A percentile compares a stretch with the other conserved stretches of the same genome.
phyloP scores from a whole-genome alignment of 2,329 filamentous ascomycete species.

The Chaetomiaceae sp. region DNA sequence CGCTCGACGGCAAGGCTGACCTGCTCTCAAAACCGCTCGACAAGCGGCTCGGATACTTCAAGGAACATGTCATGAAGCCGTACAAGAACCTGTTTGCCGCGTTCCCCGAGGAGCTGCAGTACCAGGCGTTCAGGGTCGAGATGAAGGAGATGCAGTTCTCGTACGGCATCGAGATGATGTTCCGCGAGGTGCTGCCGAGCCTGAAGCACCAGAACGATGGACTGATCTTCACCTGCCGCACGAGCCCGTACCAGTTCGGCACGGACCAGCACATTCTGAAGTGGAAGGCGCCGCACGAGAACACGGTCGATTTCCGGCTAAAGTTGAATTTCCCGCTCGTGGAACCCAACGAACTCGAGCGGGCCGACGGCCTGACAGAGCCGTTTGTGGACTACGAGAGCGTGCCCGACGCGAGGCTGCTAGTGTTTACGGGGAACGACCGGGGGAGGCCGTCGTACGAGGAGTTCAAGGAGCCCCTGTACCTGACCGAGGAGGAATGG shows the following conservation, averaged over 20 bases:
- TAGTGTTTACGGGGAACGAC: conserved; percentile 61
- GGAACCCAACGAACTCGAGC: conserved; percentile 64
- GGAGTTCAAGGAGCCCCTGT: conserved; percentile 58
- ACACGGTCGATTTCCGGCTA: conserved; percentile 89
- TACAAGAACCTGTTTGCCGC: conserved; percentile 60
- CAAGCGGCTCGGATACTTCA: conserved; percentile 84
- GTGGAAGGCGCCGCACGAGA: conserved; percentile 95
- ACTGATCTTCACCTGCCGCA: conserved; percentile 93
- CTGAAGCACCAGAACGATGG: conserved; percentile 94
- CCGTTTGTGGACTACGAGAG: conserved; percentile 75
- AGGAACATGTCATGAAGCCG: conserved; percentile 68
- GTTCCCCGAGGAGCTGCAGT: conserved; percentile 64
- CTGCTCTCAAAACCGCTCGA: conserved; percentile 75
- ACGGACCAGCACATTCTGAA: conserved; percentile 94
- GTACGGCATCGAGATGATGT: conserved; percentile 90
- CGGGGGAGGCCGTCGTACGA: conserved; percentile 52
- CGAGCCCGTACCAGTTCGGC: conserved; percentile 78
- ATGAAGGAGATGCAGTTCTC: conserved; percentile 86
- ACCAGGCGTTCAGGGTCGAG: conserved; percentile 74
- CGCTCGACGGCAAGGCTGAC: conserved; percentile 62
- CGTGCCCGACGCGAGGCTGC: conserved; percentile 68
- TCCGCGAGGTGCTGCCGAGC: conserved; percentile 75
- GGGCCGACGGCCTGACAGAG: conserved; percentile 59
- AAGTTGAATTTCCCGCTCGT: conserved; percentile 68
- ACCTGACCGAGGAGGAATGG: conserved; percentile 76